Evolutionary conservation across 768 basidiomycete species (phyloP).

Genomic region (Hericium alpestre): DNA sequence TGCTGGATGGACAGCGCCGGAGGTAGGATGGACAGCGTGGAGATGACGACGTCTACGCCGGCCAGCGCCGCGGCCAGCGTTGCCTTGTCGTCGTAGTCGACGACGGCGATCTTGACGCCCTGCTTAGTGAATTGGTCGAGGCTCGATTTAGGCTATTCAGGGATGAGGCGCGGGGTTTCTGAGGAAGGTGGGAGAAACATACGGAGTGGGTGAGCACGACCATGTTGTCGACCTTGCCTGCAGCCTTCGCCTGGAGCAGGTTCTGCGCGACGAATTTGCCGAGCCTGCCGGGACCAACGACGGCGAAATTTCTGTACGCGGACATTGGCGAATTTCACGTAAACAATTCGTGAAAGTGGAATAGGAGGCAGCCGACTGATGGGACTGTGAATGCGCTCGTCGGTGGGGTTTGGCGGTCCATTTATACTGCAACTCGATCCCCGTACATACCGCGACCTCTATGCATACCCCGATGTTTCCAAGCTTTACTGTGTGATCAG

Average conservation of each 20-base stretch:
- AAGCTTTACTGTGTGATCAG: too few species aligned
- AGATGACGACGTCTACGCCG: conserved; percentile 9
- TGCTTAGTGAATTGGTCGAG: background rate
- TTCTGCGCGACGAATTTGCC: background rate
- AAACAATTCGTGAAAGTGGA: too few species aligned
- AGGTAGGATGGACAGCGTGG: background rate
- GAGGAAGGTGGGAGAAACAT: background rate
- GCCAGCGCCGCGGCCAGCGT: conserved; percentile 1
- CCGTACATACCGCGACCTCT: too few species aligned
- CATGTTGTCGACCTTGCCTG: background rate
- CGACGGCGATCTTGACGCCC: conserved; percentile 1
- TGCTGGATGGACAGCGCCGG: too few species aligned
- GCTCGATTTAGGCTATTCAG: too few species aligned
- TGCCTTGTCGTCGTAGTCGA: conserved; percentile 7
- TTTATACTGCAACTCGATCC: too few species aligned
- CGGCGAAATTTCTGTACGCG: background rate
- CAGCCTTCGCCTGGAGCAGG: background rate
- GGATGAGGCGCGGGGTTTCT: too few species aligned
- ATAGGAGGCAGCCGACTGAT: too few species aligned
- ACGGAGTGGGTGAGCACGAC: too few species aligned
- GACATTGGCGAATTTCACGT: background rate
- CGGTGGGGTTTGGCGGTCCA: too few species aligned
- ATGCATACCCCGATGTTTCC: too few species aligned
- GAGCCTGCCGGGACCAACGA: background rate
- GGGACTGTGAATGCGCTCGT: too few species aligned